phyloP scores from a whole-genome alignment of 2,329 filamentous ascomycete species.

The Botryosphaeria dothidea region DNA sequence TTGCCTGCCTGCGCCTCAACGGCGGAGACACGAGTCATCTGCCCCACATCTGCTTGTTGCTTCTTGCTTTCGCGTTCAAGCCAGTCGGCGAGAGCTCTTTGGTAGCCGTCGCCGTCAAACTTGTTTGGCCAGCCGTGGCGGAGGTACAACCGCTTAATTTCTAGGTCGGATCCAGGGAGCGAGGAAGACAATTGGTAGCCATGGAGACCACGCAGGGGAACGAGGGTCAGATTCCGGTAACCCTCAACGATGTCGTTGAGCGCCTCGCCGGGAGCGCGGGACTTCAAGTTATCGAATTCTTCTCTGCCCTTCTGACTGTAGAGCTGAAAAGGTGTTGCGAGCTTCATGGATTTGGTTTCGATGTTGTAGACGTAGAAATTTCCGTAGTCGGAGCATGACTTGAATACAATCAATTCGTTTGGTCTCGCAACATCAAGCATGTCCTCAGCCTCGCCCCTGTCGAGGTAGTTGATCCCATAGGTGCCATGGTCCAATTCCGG shows the following conservation, averaged over 20 bases:
- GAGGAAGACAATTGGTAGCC: slow-evolving; percentile 15
- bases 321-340: slow-evolving; percentile 13
- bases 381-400: slow-evolving; percentile 17
- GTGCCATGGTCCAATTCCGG: slow-evolving; percentile 73
- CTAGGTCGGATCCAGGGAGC: slow-evolving; percentile 14
- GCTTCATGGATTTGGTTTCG: slow-evolving; percentile 3
- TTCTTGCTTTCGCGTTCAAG: slow-evolving; percentile 13
- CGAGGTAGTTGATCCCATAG: slow-evolving; percentile 18
- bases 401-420: slow-evolving; percentile 13
- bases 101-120: slow-evolving; percentile 13
- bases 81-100: slow-evolving; percentile 13
- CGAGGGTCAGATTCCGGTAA: slow-evolving; percentile 5
- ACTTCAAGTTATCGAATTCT: slow-evolving; percentile 1
- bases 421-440: slow-evolving; percentile 8
- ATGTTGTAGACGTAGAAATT: slow-evolving; percentile 17
- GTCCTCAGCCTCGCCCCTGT: slow-evolving; percentile 16
- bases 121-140: slow-evolving; percentile 17
- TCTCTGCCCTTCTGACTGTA: slow-evolving; percentile 10
- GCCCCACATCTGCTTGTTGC: not conserved
- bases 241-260: slow-evolving; percentile 12
- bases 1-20: slow-evolving; percentile 10
- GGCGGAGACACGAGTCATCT: slow-evolving; percentile 16
- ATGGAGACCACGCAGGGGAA: slow-evolving; percentile 10
- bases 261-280: not conserved
- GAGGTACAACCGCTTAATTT: slow-evolving; percentile 14